phyloP scores from a whole-genome alignment of 2,329 filamentous ascomycete species.

The Xylariaceae sp. region DNA sequence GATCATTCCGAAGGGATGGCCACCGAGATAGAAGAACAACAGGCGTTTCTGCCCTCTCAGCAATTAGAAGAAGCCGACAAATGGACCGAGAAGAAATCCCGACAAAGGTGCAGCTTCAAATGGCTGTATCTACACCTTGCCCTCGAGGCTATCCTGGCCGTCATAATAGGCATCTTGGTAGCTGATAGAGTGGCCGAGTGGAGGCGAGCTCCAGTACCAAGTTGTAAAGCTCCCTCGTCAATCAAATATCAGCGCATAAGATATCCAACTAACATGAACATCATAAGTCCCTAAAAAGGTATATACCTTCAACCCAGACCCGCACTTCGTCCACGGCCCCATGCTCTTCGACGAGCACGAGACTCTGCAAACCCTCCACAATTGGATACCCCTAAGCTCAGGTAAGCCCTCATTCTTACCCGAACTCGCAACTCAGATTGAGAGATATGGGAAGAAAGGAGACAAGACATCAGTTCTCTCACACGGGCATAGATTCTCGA shows the following conservation, averaged over 20 bases:
- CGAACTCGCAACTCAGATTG: not conserved
- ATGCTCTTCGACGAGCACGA: conserved; percentile 33
- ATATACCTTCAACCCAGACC: conserved; percentile 32
- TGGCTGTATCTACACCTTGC: conserved; percentile 24
- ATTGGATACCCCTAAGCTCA: conserved; percentile 35
- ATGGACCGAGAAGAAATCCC: conserved; percentile 13
- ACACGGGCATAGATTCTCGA: conserved; percentile 23
- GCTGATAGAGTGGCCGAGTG: conserved; percentile 16
- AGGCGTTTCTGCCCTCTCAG: conserved; percentile 26
- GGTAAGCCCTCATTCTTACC: conserved; percentile 14
- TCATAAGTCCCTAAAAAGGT: conserved; percentile 32
- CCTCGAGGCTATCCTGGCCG: conserved; percentile 31
- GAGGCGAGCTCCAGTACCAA: conserved; percentile 29
- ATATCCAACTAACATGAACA: conserved; percentile 7
- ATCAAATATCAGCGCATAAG: not conserved
- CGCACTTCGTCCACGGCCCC: conserved; percentile 30
- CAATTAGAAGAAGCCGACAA: conserved; percentile 10
- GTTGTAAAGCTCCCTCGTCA: conserved; percentile 21
- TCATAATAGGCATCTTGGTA: conserved; percentile 25
- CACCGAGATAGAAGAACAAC: conserved; percentile 24
- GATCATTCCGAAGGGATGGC: conserved; percentile 19
- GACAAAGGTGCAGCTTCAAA: conserved; percentile 8
- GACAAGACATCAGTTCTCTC: not conserved
- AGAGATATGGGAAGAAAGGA: not conserved
- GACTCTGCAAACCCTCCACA: conserved; percentile 33